Base-by-base conservation (phyloP, 1,284 basidiomycete genomes). In the Apiotrichum porosum region DNA sequence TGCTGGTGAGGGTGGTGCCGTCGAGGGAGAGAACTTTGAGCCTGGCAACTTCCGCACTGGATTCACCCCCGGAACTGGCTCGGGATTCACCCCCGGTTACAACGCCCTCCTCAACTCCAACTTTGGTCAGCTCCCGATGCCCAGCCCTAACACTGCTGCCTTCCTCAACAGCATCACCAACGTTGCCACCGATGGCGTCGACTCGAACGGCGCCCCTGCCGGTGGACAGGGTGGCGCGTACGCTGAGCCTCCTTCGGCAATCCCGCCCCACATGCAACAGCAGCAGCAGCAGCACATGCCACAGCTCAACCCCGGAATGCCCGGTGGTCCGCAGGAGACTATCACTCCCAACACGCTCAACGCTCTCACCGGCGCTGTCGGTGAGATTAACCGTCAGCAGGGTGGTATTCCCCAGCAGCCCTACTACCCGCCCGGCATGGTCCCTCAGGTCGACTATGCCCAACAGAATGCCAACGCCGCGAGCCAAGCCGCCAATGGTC, bases 271-370 rank as follows among this genome's bases (percentile, higher is more conserved):
- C 12, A 41, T 50, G 2, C 53, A 48, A 44, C 49, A 62, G 37
- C 53, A 48, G 44, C 50, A 63, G 39, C 66, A 65, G 42, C 53
- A 47, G 4, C 66, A 66, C 47, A 58, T 60, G 32, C 54, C 57
- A 0, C 63, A 67, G 36, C 56, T 64, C 42, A 60, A 57, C 40
- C 54, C 57, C 17, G 56, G 58, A 1, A 51, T 59, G 32, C 35
- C 40, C 17, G 55, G 54, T 28, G 49, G 26, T 52, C 17, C 53
- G 9, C 65, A 65, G 42, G 77, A 83, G 4, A 87, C 88, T 31
- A 91, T 94, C 72, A 94, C 91, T 0, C 91, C 91, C 37, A 91
- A 90, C 73, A 92, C 91, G 0, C 80, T 92, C 57, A 86, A 80
- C 51, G 86, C 86, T 41, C 80, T 91, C 65, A 84, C 84, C 14